Evolutionary conservation across 2,329 filamentous ascomycete species (phyloP), one percentile per base, ranked within the genome.

Genomic region (Fusarium sp.): DNA sequence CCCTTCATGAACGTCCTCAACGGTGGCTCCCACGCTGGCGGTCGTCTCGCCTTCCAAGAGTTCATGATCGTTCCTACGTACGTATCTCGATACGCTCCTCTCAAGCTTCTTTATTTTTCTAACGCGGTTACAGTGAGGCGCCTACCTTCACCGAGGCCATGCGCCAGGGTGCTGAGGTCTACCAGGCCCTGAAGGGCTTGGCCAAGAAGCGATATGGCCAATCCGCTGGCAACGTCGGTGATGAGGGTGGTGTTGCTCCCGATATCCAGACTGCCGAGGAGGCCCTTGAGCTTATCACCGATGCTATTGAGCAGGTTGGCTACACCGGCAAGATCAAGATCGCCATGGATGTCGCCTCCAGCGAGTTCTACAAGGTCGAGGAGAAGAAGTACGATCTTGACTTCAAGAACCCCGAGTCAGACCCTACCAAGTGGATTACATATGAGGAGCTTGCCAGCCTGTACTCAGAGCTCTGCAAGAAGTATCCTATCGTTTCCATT

Each of bases 181-280:
- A 99, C 92, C 95, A 98, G 86, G 93, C 93, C 86, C 93, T 99
- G 80, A 99, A 99, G 93, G 80, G 89, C 79, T 91, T 98, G 72
- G 95, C 96, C 84, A 98, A 98, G 93, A 96, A 98, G 93, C 96
- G 94, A 90, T 99, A 99, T 84, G 96, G 96, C 82, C 95, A 97
- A 86, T 98, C 96, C 74, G 96, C 96, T 76, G 96, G 95, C 84
- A 99, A 99, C 84, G 96, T 99, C 77, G 96, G 96, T 86, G 96
- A 99, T 83, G 96, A 99, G 91, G 96, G 96, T 89, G 96, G 96
- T 92, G 96, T 99, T 82, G 96, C 96, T 78, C 96, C 96, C 78
- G 95, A 98, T 91, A 98, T 99, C 82, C 94, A 98, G 89, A 97
- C 94, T 78, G 89, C 96, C 73, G 93, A 97, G 83, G 96, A 99